Percentiles rank a stretch among this genome's conserved stretches.
phyloP scores from a whole-genome alignment of 2,329 filamentous ascomycete genomes.

The Shiraia sp. region DNA sequence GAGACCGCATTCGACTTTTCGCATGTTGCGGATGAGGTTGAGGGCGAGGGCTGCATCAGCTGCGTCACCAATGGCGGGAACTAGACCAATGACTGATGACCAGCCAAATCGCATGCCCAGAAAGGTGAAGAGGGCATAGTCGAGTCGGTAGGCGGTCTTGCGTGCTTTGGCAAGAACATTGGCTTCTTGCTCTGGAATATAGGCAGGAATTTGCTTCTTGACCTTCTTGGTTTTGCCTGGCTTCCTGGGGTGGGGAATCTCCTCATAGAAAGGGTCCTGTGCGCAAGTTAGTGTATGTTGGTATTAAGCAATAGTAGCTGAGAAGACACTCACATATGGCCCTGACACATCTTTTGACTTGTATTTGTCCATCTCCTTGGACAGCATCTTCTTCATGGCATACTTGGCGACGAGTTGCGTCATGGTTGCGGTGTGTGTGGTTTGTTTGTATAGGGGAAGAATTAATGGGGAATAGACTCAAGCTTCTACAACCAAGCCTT shows the following conservation, averaged over 20 bases:
- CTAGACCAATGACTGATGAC: constrained; percentile 80
- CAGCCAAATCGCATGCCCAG: constrained; percentile 86
- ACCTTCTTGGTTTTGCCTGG: constrained; percentile 79
- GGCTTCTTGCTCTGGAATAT: constrained; percentile 80
- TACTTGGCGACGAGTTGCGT: constrained; percentile 52
- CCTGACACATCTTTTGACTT: constrained; percentile 47
- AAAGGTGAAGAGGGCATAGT: constrained; percentile 81
- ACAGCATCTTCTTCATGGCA: constrained; percentile 55
- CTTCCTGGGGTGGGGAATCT: constrained; percentile 72
- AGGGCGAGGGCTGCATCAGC: constrained; percentile 54
- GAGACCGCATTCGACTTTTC: constrained; percentile 76
- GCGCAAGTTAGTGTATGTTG: constrained; percentile 5
- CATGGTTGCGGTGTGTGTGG: constrained; percentile 43
- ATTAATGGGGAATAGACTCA: constrained; percentile 6
- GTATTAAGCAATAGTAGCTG: not conserved
- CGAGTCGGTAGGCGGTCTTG: constrained; percentile 80
- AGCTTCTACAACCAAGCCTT: constrained; percentile 11
- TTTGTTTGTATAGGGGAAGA: constrained; percentile 5
- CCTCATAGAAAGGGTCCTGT: constrained; percentile 89
- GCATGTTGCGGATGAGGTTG: constrained; percentile 73
- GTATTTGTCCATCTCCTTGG: constrained; percentile 54
- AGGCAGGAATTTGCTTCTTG: constrained; percentile 81
- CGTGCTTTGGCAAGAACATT: constrained; percentile 85
- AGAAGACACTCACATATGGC: constrained; percentile 43
- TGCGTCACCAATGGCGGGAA: constrained; percentile 69